Base-by-base conservation (phyloP, 768 basidiomycete species). In the Mycena olivaceomarginata region DNA sequence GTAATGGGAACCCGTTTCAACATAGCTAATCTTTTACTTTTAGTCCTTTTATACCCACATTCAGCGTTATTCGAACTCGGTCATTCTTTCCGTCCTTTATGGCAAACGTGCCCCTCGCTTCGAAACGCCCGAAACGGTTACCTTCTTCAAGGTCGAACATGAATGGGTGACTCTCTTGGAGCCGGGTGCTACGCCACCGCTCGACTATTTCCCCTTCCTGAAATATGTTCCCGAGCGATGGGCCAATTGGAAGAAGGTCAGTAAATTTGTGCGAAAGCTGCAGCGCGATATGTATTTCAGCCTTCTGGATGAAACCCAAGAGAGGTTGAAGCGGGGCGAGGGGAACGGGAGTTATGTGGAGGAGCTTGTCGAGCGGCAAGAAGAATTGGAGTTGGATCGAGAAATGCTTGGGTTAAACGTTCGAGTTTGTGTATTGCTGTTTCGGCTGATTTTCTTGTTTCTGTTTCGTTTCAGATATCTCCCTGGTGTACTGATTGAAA, bases 151-250 rank as follows among this genome's bases (percentile, higher is more conserved):
- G 25, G 82, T 76, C 41, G 78, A 83, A 65, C 81, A 82, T 39
- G 68, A 81, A 45, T 85, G 82, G 79, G 74, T 80, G 11, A 69
- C 81, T 10, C 79, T 81, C 12, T 71, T 85, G 22, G 84, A 84
- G 40, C 81, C 84, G 20, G 85, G 86, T n/a, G 82, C 85, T n/a
- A 80, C 84, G 60, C 85, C 86, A 6, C 86, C 86, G 8, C 75
- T 87, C 9, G 86, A 87, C 67, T 51, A 84, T n/a, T 72, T 87
- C 46, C 85, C 86, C 3, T 74, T 85, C 40, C 77, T 87, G 13
- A 79, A 79, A 37, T 79, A 83, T 56, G 79, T 87, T 4, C 87
- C 87, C 5, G 85, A 83, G 63, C 80, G 85, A 4, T 87, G 80
- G 80, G 85, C 85, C 7, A 69, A 79, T 11, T 87, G 87, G 87